Evolutionary conservation across 192 early-diverging fungal species (phyloP).

Genomic region (Thamnidium elegans): DNA sequence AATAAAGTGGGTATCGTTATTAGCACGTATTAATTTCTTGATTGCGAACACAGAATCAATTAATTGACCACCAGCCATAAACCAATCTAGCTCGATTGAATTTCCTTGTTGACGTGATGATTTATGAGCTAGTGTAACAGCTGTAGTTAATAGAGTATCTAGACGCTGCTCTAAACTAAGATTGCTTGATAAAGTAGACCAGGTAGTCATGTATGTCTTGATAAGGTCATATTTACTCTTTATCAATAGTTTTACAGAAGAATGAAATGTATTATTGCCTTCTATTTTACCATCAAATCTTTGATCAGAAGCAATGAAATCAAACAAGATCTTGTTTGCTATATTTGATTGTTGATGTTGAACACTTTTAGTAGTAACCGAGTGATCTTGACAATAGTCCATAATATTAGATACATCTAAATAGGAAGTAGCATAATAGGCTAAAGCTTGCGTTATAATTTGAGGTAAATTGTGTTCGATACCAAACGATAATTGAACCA

Average conservation of each 20-base stretch:
- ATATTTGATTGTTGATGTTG: not conserved
- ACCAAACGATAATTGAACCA: slow-evolving; percentile 12
- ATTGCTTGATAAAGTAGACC: not conserved
- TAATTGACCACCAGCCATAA: slow-evolving; percentile 20
- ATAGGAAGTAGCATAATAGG: not conserved
- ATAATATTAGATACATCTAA: slow-evolving; percentile 1
- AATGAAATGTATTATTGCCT: slow-evolving; percentile 19
- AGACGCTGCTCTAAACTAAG: slow-evolving; percentile 1
- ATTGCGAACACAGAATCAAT: slow-evolving; percentile 20
- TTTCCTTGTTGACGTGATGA: not conserved
- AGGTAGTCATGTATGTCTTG: slow-evolving; percentile 16
- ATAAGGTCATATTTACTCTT: slow-evolving; percentile 22
- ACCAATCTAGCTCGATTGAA: slow-evolving; percentile 17
- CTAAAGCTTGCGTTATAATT: not conserved
- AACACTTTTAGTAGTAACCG: not conserved
- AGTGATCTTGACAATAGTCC: not conserved
- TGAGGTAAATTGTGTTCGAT: not conserved
- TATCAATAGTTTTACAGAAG: slow-evolving; percentile 14
- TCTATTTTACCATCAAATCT: slow-evolving; percentile 26
- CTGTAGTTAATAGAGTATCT: not conserved
- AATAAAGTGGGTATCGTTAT: not conserved
- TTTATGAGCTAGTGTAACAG: not conserved
- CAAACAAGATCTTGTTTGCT: slow-evolving; percentile 1
- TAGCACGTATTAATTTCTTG: not conserved
- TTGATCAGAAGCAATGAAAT: slow-evolving; percentile 15